phyloP scores from a whole-genome alignment of 108 stramenopile genomes.

The Skeletonema potamos region DNA sequence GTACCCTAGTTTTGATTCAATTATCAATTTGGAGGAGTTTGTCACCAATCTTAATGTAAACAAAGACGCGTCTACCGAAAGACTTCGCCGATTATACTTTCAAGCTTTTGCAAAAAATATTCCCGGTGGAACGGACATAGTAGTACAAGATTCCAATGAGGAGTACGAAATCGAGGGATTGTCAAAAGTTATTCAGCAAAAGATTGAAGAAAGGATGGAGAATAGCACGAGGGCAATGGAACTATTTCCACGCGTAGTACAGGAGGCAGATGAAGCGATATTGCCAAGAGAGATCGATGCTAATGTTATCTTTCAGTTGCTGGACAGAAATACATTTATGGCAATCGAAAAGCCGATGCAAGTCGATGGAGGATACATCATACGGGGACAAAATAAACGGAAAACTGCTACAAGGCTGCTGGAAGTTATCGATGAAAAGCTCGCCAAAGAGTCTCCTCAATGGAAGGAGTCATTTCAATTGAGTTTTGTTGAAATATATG shows the following conservation, averaged over 20 bases:
- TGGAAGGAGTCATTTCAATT: slow-evolving; percentile 43
- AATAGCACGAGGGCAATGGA: slow-evolving; percentile 33
- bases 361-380: slow-evolving; percentile 57
- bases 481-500: slow-evolving; percentile 39
- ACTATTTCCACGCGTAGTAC: slow-evolving; percentile 24
- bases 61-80: slow-evolving; percentile 4
- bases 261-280: slow-evolving; percentile 21
- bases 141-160: slow-evolving; percentile 12
- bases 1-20: slow-evolving; percentile 13
- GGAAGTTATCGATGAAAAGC: slow-evolving; percentile 34
- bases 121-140: neutral
- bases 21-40: neutral
- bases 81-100: slow-evolving; percentile 23
- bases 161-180: slow-evolving; percentile 17
- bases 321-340: slow-evolving; percentile 38
- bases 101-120: slow-evolving; percentile 16
- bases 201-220: slow-evolving; percentile 14
- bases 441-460: slow-evolving; percentile 23
- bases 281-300: slow-evolving; percentile 23
- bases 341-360: slow-evolving; percentile 40
- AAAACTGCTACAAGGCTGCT: slow-evolving; percentile 36
- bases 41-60: slow-evolving; percentile 12
- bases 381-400: slow-evolving; percentile 48
- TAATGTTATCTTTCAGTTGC: slow-evolving; percentile 24
- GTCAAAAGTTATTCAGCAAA: slow-evolving; percentile 6